phyloP scores from a whole-genome alignment of 768 basidiomycete species.

The Collybiopsis confluens region DNA sequence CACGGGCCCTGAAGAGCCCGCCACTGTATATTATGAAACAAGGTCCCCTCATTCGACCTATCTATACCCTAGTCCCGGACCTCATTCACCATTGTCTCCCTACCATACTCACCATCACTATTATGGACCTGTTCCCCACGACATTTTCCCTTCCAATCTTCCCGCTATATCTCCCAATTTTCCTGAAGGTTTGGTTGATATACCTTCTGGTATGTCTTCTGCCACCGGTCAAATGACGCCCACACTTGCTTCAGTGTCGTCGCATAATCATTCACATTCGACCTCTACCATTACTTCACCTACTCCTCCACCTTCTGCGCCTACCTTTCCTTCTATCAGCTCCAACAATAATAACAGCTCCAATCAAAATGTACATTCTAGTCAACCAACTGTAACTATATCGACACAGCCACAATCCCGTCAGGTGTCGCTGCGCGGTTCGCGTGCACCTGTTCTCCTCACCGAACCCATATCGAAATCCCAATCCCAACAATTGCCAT shows the following conservation, averaged over 20 bases:
- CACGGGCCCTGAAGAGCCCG: constrained; percentile 34
- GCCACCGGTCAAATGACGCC: constrained; percentile 36
- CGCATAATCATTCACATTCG: constrained; percentile 48
- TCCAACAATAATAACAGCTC: constrained; percentile 5
- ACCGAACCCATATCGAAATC: constrained; percentile 8
- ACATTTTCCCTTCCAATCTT: constrained; percentile 39
- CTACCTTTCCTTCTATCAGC: constrained; percentile 10
- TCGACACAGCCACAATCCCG: neutral
- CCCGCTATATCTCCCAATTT: constrained; percentile 35
- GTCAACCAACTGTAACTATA: constrained; percentile 18
- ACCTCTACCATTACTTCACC: constrained; percentile 44
- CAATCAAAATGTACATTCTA: constrained; percentile 13
- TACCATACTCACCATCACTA: constrained; percentile 23
- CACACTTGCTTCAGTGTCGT: constrained; percentile 26
- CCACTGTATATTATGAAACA: constrained; percentile 67
- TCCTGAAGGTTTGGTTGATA: constrained; percentile 14
- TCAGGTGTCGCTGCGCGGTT: neutral
- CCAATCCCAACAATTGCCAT: constrained; percentile 7
- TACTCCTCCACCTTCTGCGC: constrained; percentile 28
- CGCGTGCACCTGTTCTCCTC: neutral
- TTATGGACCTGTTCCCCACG: constrained; percentile 29
- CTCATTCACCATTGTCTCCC: constrained; percentile 3
- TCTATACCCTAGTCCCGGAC: constrained; percentile 39
- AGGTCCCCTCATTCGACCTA: constrained; percentile 42
- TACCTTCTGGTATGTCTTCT: constrained; percentile 19